Percentiles rank a stretch among this genome's conserved stretches.
phyloP scores from a whole-genome alignment of 495 filamentous ascomycete species.

The Sabuloglossum arenarium region DNA sequence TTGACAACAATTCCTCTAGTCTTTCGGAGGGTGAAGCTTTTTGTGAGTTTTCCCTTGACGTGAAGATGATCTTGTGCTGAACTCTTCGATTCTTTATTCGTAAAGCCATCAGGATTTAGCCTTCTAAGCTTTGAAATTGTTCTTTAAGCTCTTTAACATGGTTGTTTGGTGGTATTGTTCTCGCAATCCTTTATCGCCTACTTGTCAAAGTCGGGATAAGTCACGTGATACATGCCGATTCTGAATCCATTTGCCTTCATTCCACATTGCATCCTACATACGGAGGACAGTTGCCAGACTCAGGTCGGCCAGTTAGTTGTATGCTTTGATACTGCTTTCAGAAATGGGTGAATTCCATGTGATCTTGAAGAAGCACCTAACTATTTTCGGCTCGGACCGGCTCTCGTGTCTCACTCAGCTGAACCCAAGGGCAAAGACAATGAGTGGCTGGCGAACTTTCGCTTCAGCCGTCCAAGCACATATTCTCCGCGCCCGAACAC shows the following conservation, averaged over 20 bases:
- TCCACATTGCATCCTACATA: no score
- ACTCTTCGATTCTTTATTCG: background rate
- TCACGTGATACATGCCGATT: no score
- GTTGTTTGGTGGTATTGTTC: background rate
- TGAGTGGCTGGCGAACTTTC: background rate
- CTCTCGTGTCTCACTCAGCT: background rate
- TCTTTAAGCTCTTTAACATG: background rate
- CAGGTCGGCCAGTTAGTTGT: no score
- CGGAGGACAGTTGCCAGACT: no score
- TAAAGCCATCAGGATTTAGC: background rate
- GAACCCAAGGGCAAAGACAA: background rate
- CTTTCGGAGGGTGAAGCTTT: background rate
- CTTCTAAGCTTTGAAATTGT: background rate
- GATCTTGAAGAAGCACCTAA: background rate
- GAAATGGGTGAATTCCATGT: no score
- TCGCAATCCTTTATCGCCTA: background rate
- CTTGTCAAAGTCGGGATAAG: background rate
- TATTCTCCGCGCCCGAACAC: background rate
- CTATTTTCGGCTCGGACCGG: background rate
- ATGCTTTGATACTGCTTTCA: no score
- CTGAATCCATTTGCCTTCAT: no score
- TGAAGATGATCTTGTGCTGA: background rate
- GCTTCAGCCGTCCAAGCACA: background rate
- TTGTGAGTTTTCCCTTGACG: background rate
- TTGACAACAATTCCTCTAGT: background rate